phyloP scores from a whole-genome alignment of 768 basidiomycete species.

The Dentipellis sp. region DNA sequence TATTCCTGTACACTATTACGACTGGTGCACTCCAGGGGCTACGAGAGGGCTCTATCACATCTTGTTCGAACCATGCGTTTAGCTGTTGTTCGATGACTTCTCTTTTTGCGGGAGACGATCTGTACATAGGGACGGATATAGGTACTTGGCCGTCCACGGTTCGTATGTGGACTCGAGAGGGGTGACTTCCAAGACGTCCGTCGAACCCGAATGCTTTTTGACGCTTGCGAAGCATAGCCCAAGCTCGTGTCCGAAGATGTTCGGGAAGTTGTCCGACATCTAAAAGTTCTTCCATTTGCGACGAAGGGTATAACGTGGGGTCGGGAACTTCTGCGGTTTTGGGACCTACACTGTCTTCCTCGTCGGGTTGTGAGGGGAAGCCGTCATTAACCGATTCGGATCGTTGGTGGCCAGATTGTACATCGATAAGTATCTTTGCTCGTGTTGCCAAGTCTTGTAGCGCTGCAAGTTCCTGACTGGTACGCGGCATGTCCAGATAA shows the following conservation, averaged over 20 bases:
- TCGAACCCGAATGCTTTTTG: slow-evolving; percentile 2
- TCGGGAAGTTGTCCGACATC: slow-evolving; percentile 2
- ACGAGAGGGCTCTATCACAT: not conserved
- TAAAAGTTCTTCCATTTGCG: not conserved
- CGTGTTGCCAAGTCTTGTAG: too few relatives aligned
- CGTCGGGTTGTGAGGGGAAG: too few relatives aligned
- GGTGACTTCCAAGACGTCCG: not conserved
- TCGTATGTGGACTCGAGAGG: not conserved
- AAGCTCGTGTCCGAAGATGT: not conserved
- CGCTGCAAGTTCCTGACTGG: not conserved
- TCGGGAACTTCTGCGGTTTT: slow-evolving; percentile 1
- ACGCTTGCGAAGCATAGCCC: not conserved
- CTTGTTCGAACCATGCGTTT: not conserved
- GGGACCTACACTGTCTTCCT: too few relatives aligned
- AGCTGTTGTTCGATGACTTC: slow-evolving; percentile 1
- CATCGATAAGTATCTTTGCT: too few relatives aligned
- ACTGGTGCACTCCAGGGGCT: slow-evolving; percentile 7
- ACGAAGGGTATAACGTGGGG: not conserved
- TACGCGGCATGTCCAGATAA: not conserved
- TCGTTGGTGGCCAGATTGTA: too few relatives aligned
- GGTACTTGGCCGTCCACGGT: not conserved
- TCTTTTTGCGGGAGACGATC: not conserved
- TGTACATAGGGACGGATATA: not conserved
- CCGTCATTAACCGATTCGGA: too few relatives aligned
- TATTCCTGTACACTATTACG: slow-evolving; percentile 14